A percentile compares a stretch with the other conserved stretches of the same genome.
phyloP scores from a whole-genome alignment of 2,329 filamentous ascomycete genomes.

The Gnomoniopsis smithogilvyi region DNA sequence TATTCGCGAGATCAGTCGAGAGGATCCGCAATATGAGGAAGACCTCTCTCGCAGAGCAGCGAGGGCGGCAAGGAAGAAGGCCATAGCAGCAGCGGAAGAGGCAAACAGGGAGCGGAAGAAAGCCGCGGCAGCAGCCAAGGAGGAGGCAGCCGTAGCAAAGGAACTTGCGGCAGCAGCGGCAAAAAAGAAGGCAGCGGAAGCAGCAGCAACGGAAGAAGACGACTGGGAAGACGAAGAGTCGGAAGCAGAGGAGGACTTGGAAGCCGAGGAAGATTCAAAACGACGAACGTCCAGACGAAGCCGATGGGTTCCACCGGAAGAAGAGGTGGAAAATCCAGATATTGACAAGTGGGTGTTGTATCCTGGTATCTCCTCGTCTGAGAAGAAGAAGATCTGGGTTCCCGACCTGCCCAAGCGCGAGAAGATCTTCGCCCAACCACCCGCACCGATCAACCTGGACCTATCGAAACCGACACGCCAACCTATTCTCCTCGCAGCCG shows the following conservation, averaged over 20 bases:
- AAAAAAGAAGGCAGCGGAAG: background rate
- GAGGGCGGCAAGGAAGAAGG: constrained; percentile 19
- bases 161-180: background rate
- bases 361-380: constrained; percentile 69
- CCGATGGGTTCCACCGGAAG: constrained; percentile 34
- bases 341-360: constrained; percentile 83
- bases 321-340: constrained; percentile 41
- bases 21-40: constrained; percentile 74
- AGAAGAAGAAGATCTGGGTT: constrained; percentile 54
- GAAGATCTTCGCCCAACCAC: constrained; percentile 63
- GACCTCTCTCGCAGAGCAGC: constrained; percentile 32
- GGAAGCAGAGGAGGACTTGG: background rate
- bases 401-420: constrained; percentile 51
- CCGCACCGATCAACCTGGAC: constrained; percentile 69
- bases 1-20: constrained; percentile 74
- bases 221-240: background rate
- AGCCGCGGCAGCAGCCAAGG: background rate
- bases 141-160: background rate
- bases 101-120: constrained; percentile 29
- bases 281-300: background rate
- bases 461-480: constrained; percentile 73
- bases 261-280: background rate
- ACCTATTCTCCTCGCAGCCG: constrained; percentile 82
- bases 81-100: constrained; percentile 11
- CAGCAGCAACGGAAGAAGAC: background rate